Evolutionary conservation across 148 eudicot species (phyloP).

Genomic region (Chenopodium berlandieri): DNA sequence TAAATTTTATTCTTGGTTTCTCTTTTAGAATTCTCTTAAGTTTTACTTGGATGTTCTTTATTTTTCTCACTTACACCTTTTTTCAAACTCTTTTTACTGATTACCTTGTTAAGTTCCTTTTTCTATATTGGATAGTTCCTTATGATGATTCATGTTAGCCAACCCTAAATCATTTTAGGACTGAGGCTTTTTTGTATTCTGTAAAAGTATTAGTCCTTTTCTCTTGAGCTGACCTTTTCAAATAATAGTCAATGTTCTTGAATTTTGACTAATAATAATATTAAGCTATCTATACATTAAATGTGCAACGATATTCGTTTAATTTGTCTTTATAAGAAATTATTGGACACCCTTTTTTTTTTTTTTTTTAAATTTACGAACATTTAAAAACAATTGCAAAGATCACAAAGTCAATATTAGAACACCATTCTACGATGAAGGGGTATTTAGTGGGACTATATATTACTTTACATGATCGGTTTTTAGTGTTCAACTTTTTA

Average conservation of each 20-base stretch:
- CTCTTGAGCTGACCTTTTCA: neutral
- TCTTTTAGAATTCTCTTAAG: too few species aligned
- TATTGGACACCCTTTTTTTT: neutral
- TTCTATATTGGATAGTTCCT: too few species aligned
- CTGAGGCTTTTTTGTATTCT: neutral
- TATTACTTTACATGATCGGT: neutral
- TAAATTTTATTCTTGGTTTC: too few species aligned
- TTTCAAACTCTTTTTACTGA: too few species aligned
- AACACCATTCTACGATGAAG: neutral
- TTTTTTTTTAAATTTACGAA: neutral
- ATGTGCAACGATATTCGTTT: neutral
- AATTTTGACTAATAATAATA: neutral
- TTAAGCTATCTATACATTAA: neutral
- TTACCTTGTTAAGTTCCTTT: too few species aligned
- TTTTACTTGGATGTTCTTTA: too few species aligned
- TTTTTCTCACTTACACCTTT: too few species aligned
- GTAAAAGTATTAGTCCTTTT: neutral
- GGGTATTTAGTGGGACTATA: neutral
- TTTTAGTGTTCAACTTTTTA: too few species aligned
- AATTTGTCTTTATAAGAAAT: neutral
- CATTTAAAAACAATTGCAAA: neutral
- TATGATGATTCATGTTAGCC: too few species aligned
- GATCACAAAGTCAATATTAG: neutral
- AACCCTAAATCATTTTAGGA: too few species aligned
- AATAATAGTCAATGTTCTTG: neutral